These are phyloP conservation scores for Anethum foeniculum DNA, from an alignment of 140 eudicot species.

Conservation along the genomic window DNA sequence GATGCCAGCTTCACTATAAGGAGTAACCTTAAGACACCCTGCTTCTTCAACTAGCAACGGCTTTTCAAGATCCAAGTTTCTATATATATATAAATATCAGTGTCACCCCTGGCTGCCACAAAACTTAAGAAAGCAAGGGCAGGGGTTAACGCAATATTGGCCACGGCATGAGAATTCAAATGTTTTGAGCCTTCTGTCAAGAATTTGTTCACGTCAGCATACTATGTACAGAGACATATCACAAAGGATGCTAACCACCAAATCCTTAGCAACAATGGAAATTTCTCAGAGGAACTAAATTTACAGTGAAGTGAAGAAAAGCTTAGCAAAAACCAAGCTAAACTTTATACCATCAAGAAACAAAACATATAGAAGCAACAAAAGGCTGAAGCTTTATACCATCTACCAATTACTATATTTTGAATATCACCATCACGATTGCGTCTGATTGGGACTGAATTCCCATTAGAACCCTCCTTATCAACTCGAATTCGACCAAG, in stretches of 20 bases:
- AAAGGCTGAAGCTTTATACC: conserved; percentile 31
- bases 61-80: conserved; percentile 41
- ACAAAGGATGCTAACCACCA: conserved; percentile 51
- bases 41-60: conserved; percentile 44
- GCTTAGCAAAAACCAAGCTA: conserved; percentile 51
- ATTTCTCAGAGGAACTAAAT: conserved; percentile 32
- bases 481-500: conserved; percentile 28
- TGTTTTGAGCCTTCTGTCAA: conserved; percentile 31
- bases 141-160: conserved; percentile 28
- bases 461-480: conserved; percentile 25
- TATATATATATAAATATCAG: conserved; percentile 31
- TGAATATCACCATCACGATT: conserved; percentile 27
- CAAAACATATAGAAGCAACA: conserved; percentile 49
- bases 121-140: conserved; percentile 49
- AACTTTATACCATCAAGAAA: conserved; percentile 36
- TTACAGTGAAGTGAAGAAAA: conserved; percentile 32
- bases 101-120: conserved; percentile 38
- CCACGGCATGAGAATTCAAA: conserved; percentile 39
- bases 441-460: conserved; percentile 18
- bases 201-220: conserved; percentile 36
- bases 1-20: conserved; percentile 43
- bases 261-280: conserved; percentile 34
- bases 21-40: conserved; percentile 48
- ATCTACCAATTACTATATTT: conserved; percentile 24
- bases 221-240: conserved; percentile 29